Base-by-base conservation (phyloP, 2,329 filamentous ascomycete genomes). In the Berkeleyomyces rouxiae region DNA sequence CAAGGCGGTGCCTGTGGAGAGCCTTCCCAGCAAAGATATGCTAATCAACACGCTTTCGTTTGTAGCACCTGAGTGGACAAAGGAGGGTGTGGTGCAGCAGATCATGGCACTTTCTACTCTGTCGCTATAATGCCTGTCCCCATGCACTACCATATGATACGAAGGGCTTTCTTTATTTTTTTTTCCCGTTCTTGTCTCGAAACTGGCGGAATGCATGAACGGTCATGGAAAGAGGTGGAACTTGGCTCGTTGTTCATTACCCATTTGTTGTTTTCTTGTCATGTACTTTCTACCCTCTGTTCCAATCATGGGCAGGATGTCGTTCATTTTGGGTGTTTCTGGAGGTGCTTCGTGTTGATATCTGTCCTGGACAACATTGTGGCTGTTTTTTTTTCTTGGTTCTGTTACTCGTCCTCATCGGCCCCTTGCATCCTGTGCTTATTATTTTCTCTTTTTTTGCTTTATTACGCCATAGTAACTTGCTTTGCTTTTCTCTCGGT, bases 41-140 rank as follows among this genome's bases (percentile, higher is more conserved):
- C 74, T 92, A 44, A 77, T 91, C 47, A 80, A 82, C 13, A 83
- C 84, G 16, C 73, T 90, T 68, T 79, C 83, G 67, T 83, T 88
- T 73, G 79, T 80, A 66, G 83, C 79, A 44, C 75, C 76, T 1
- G 81, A 83, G 67, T 82, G 81, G 77, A 76, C 83, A 59, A 82
- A 81, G 67, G 83, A 86, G 65, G 79, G 81, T 2, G 77, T 90
- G 67, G 73, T 91, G 65, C 82, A 82, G 68, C 82, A 89, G 68
- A 72, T 91, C 65, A 83, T 87, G 64, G 79, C 80, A 73, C 88
- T 90, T 71, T 87, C 88, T 47, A 91, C 78, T 59, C 91, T 64
- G 59, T 51, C 60, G 37, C 58, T 63, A 7, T 65, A 63, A 44
- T 58, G 6, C 16, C 7, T 55, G 7, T 47, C 13, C 49, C 58